Evolutionary conservation across 306 rosid genomes (phyloP).

Genomic region (Cicer chorassanicum): DNA sequence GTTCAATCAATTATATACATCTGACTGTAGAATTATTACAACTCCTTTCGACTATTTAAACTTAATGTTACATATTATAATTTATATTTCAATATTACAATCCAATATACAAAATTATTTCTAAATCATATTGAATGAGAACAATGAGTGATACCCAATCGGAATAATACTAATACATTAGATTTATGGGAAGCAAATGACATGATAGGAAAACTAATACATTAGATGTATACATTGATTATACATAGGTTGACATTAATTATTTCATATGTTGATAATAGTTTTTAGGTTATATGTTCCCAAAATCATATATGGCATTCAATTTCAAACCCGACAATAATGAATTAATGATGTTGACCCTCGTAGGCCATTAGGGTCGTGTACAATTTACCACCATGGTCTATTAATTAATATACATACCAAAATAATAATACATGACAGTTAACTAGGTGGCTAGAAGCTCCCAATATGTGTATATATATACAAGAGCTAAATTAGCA

Average conservation of each 20-base stretch:
- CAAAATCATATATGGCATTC: conserved; percentile 40
- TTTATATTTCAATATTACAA: too few species aligned
- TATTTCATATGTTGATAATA: conserved; percentile 15
- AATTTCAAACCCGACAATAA: conserved; percentile 51
- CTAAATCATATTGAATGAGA: too few species aligned
- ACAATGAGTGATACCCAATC: too few species aligned
- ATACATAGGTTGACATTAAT: conserved; percentile 14
- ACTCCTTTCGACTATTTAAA: too few species aligned
- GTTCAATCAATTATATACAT: too few species aligned
- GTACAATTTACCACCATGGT: conserved; percentile 42
- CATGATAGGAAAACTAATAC: conserved; percentile 26
- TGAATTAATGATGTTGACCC: conserved; percentile 57
- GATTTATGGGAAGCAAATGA: not conserved
- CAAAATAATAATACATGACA: conserved; percentile 37
- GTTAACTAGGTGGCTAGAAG: conserved; percentile 5
- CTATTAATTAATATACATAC: conserved; percentile 17
- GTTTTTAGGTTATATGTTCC: not conserved
- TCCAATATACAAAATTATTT: too few species aligned
- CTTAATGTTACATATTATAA: too few species aligned
- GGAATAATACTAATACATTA: not conserved
- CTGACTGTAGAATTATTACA: too few species aligned
- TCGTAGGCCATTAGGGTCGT: conserved; percentile 51
- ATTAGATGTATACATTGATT: conserved; percentile 22
- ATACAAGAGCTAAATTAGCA: conserved; percentile 45
- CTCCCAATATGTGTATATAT: conserved; percentile 42